Conservation (phyloP, 75 land plant genomes). For the Sequoia sempervirens region DNA sequence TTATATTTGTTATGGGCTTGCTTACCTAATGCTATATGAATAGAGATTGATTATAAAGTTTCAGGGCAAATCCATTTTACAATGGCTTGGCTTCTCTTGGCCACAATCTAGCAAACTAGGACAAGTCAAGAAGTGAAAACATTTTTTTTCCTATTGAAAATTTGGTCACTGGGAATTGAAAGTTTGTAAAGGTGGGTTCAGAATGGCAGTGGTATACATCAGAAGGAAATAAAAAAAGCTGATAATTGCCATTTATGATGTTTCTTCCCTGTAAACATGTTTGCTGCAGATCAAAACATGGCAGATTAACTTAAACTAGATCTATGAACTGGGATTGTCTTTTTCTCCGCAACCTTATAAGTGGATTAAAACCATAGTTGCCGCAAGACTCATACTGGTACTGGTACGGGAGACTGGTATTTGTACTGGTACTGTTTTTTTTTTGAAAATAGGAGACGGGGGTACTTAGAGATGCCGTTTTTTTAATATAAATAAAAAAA, state of each 20-base stretch:
- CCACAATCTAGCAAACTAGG: not conserved
- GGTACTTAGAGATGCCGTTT: too few species aligned
- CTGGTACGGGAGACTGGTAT: too few species aligned
- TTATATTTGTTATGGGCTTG: not conserved
- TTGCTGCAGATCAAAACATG: not conserved
- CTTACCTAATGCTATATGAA: not conserved
- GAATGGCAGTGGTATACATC: not conserved
- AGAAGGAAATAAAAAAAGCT: too few species aligned
- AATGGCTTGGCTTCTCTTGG: not conserved
- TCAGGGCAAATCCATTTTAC: not conserved
- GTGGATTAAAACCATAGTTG: not conserved
- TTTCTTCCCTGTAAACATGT: not conserved
- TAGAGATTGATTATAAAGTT: not conserved
- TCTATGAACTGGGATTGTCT: not conserved
- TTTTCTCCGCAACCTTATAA: not conserved
- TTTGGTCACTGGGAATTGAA: not conserved
- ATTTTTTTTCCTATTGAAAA: not conserved
- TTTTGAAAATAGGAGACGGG: too few species aligned
- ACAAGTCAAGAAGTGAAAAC: not conserved
- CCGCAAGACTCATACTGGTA: too few species aligned
- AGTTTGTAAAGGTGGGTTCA: not conserved
- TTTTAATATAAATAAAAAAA: too few species aligned
- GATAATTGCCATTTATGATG: not conserved
- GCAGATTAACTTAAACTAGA: not conserved
- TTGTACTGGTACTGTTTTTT: too few species aligned